Base-by-base conservation (phyloP, 805 yeast species). In the Sugiyamaella chiloensis region DNA sequence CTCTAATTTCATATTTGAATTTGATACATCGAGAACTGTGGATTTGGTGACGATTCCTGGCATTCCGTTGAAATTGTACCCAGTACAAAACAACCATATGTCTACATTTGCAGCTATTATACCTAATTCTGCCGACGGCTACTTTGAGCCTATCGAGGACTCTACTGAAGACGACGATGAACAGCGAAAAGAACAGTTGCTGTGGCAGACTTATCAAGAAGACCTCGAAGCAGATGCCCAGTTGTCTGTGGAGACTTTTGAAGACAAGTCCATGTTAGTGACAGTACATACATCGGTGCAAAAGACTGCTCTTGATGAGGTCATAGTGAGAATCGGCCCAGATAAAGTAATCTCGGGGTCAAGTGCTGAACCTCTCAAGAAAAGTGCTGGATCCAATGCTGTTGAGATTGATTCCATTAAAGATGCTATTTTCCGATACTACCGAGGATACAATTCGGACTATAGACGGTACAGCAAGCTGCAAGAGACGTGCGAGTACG, bases 361-460 rank as follows among this genome's bases (percentile, higher is more conserved):
- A 34, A 3, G 21, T 3, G 16, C 37, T 5, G 3, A 12, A 19
- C 16, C 5, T 11, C 21, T 34, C 21, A 16, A 19, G 12, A 34
- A 19, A 9, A 21, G 27, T 3, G 6, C n/a, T 16, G 6, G 27
- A 2, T 11, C 48, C 14, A 19, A 12, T 5, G 21, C 29, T 24
- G 34, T 44, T n/a, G 45, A 42, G 23, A 44, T 31, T 9, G 23
- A 26, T 30, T 35, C 46, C 9, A 9, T 50, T 34, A 44, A 40
- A 29, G 61, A 60, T 44, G 56, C 44, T 29, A 56, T 60, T 58
- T 47, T 62, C 42, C 63, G 61, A 26, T 59, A 57, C 51, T 62
- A 60, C 52, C 50, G 55, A 2, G 54, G 55, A 21, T 20, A 20
- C 42, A 31, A 35, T n/a, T 17, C 11, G 11, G 34, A 37, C 30